Percentiles rank a stretch among this genome's conserved stretches.
Evolutionary conservation across 768 basidiomycete genomes (phyloP).

Genomic region (Auriscalpium vulgare): DNA sequence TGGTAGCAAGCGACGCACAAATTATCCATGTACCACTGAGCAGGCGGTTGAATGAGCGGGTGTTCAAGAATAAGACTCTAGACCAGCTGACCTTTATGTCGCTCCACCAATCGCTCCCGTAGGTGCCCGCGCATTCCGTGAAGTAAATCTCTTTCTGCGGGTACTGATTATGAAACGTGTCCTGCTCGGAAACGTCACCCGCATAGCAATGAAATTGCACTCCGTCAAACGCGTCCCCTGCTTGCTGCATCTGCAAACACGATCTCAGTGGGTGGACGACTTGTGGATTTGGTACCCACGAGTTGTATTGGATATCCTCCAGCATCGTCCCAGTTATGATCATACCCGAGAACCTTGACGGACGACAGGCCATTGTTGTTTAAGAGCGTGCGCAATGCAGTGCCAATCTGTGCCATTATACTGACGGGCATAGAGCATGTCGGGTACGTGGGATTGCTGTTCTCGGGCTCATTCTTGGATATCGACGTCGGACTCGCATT

Average conservation of each 20-base stretch:
- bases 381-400: slow-evolving; percentile 46
- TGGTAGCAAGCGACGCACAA: slow-evolving; percentile 28
- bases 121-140: slow-evolving; percentile 57
- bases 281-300: slow-evolving; percentile 23
- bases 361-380: slow-evolving; percentile 51
- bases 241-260: slow-evolving; percentile 41
- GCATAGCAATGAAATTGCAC: slow-evolving; percentile 70
- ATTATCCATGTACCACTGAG: slow-evolving; percentile 63
- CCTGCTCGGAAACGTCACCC: slow-evolving; percentile 46
- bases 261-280: not conserved
- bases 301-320: slow-evolving; percentile 51
- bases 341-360: slow-evolving; percentile 58
- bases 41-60: not conserved
- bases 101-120: slow-evolving; percentile 69
- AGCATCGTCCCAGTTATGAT: slow-evolving; percentile 72
- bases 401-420: slow-evolving; percentile 53
- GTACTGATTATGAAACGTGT: slow-evolving; percentile 44
- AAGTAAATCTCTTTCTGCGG: slow-evolving; percentile 51
- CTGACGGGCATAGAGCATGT: slow-evolving; percentile 46
- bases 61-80: not conserved
- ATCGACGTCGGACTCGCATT: not conserved
- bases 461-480: slow-evolving; percentile 44
- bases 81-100: slow-evolving; percentile 55
- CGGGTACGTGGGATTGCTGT: slow-evolving; percentile 62
- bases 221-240: slow-evolving; percentile 47